These are phyloP conservation scores for Schizophyllum commune DNA, from an alignment of 1,284 basidiomycete species.

Conservation along the genomic window DNA sequence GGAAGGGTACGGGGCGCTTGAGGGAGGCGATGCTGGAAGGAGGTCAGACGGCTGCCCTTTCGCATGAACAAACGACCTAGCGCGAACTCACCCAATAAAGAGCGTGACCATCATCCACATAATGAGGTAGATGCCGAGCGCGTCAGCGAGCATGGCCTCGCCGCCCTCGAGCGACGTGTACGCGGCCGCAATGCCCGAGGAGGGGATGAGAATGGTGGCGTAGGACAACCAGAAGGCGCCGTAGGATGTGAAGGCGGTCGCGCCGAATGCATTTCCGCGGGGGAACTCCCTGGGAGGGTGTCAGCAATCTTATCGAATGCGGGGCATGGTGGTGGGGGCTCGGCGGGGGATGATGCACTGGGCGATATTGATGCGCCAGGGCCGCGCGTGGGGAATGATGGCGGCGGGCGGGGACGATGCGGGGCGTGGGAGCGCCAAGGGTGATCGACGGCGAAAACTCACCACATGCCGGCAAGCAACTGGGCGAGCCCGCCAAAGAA, in stretches of 20 bases:
- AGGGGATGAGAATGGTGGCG: conserved; percentile 58
- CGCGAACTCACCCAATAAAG: conserved; percentile 42
- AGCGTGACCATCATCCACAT: conserved; percentile 69
- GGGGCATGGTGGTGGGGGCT: too few species aligned
- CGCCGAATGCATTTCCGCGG: conserved; percentile 57
- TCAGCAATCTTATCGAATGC: too few species aligned
- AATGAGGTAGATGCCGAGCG: conserved; percentile 60
- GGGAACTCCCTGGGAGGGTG: conserved; percentile 63
- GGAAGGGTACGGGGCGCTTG: conserved; percentile 51
- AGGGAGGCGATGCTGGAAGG: conserved; percentile 38
- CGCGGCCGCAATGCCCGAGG: conserved; percentile 47
- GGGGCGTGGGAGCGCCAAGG: conserved; percentile 47
- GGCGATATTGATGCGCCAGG: too few species aligned
- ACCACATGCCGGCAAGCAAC: conserved; percentile 8
- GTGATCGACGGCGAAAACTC: conserved; percentile 45
- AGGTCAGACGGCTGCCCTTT: background rate
- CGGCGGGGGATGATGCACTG: too few species aligned
- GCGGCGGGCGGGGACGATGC: background rate
- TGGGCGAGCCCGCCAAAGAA: conserved; percentile 81
- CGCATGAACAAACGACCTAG: background rate
- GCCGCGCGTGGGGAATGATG: background rate
- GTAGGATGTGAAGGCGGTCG: conserved; percentile 76
- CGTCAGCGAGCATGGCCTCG: conserved; percentile 39
- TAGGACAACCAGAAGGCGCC: conserved; percentile 84
- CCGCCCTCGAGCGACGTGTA: conserved; percentile 19